These are phyloP conservation scores for Chalciporus pseudorubinellus DNA, from an alignment of 768 basidiomycete species.

Conservation along the genomic window DNA sequence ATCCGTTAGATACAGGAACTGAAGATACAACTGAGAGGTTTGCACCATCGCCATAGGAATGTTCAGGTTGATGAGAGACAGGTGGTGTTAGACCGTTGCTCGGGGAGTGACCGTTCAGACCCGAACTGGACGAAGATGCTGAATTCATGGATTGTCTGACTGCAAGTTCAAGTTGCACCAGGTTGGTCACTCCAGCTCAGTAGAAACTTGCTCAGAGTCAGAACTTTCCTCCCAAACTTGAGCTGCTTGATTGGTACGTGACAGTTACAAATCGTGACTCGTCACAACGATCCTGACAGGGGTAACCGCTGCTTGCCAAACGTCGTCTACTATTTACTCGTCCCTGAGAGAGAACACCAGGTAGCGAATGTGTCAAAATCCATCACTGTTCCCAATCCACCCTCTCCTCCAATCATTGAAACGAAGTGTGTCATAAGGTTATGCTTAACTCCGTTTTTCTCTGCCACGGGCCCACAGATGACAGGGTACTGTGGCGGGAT, in stretches of 20 bases:
- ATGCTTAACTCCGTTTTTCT: conserved; percentile 37
- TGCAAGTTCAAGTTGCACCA: background rate
- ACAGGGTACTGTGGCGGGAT: conserved; percentile 50
- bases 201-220: background rate
- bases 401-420: conserved; percentile 38
- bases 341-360: conserved; percentile 20
- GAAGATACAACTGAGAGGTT: conserved; percentile 27
- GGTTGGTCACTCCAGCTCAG: background rate
- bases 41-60: conserved; percentile 35
- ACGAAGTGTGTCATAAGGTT: conserved; percentile 65
- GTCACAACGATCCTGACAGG: conserved; percentile 7
- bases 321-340: background rate
- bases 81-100: conserved; percentile 47
- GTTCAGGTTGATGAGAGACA: conserved; percentile 37
- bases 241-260: conserved; percentile 18
- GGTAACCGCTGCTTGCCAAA: background rate
- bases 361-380: conserved; percentile 23
- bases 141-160: conserved; percentile 24
- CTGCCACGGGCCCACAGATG: conserved; percentile 46
- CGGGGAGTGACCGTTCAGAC: conserved; percentile 52
- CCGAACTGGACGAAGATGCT: conserved; percentile 32
- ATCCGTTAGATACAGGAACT: conserved; percentile 52
- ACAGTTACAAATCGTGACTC: conserved; percentile 16
- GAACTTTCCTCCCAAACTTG: background rate
- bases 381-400: conserved; percentile 43